Conservation (phyloP, 2,329 filamentous ascomycete genomes). For the Fonsecaea nubica region DNA sequence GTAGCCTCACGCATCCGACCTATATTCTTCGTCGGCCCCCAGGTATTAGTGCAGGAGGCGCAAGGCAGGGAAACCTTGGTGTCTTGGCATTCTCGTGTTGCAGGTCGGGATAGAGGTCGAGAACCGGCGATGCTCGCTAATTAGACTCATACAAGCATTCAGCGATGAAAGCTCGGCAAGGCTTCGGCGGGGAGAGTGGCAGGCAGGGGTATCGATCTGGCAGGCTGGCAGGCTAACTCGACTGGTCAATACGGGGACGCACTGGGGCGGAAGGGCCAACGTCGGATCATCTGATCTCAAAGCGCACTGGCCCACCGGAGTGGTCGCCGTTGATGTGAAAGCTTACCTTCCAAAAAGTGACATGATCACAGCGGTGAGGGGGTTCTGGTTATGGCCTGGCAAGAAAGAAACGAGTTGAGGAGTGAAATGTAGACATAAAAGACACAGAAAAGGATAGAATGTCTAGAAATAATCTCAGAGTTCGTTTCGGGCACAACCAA, state of each 20-base stretch:
- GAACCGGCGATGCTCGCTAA: background rate
- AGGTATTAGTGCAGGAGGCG: background rate
- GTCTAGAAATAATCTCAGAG: background rate
- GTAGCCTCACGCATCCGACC: background rate
- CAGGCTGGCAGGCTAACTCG: background rate
- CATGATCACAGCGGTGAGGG: background rate
- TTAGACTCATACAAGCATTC: slow-evolving; percentile 1
- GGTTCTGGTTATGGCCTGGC: background rate
- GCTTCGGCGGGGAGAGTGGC: background rate
- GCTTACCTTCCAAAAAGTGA: background rate
- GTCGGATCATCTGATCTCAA: background rate
- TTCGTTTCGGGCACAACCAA: background rate
- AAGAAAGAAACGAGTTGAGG: background rate
- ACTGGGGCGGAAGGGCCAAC: background rate
- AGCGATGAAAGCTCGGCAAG: background rate
- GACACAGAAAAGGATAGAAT: background rate
- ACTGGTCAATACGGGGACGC: background rate
- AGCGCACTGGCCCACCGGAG: background rate
- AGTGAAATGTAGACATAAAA: background rate
- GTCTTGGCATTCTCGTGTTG: background rate
- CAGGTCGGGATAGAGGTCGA: background rate
- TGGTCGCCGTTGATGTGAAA: background rate
- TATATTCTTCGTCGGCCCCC: background rate
- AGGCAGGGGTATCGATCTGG: too few relatives aligned
- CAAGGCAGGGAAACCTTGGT: background rate